Conservation (phyloP, 2,329 filamentous ascomycete species). For the Myriosclerotinia curreyana region DNA sequence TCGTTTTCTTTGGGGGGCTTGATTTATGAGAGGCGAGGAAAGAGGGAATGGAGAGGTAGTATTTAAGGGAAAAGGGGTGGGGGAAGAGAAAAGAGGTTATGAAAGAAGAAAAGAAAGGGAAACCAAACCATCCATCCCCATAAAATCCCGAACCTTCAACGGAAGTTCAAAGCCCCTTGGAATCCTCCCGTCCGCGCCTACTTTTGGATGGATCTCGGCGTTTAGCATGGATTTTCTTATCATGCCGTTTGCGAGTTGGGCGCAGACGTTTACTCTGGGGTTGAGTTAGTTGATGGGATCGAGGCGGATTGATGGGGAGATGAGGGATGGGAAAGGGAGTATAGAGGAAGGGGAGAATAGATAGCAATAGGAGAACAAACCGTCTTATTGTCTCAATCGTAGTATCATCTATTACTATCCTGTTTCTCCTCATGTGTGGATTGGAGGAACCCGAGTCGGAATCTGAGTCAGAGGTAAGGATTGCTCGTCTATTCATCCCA, state of each 20-base stretch:
- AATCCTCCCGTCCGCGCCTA: conserved; percentile 23
- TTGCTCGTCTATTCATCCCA: not conserved
- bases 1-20: too few relatives aligned
- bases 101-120: conserved; percentile 16
- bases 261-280: conserved; percentile 28
- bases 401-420: not conserved
- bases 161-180: conserved; percentile 30
- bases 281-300: not conserved
- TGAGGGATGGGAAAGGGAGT: not conserved
- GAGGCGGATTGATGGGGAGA: not conserved
- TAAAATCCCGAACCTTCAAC: conserved; percentile 26
- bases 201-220: conserved; percentile 32
- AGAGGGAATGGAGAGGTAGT: not conserved
- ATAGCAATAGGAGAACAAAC: conserved; percentile 15
- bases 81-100: not conserved
- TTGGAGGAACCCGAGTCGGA: not conserved
- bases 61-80: not conserved
- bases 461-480: not conserved
- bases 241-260: conserved; percentile 29
- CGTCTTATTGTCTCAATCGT: conserved; percentile 23
- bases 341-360: not conserved
- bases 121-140: conserved; percentile 28
- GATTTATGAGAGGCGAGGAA: not conserved
- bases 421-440: not conserved
- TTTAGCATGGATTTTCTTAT: conserved; percentile 23